A percentile compares a stretch with the other conserved stretches of the same genome.
These are phyloP conservation scores for Sporothrix brunneoviolacea DNA, from an alignment of 2,329 filamentous ascomycete genomes.

Conservation along the genomic window DNA sequence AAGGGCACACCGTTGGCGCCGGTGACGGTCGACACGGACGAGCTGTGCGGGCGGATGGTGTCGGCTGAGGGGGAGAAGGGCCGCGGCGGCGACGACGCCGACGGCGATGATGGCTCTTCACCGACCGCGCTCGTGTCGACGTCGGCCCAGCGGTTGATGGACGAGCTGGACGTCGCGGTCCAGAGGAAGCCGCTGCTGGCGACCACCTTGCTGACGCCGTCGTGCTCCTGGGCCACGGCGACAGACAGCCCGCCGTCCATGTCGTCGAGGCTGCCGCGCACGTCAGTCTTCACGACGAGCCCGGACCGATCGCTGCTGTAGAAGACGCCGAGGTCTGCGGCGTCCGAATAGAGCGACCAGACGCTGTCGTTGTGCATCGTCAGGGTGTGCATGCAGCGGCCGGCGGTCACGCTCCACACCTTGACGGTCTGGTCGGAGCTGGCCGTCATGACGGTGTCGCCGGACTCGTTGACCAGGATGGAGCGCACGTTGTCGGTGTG, in stretches of 20 bases:
- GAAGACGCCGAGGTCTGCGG: conserved; percentile 79
- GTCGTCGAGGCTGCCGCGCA: conserved; percentile 63
- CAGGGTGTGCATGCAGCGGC: conserved; percentile 93
- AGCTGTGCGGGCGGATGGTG: conserved; percentile 16
- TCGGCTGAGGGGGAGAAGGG: conserved; percentile 11
- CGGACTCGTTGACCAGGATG: conserved; percentile 80
- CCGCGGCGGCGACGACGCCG: neutral
- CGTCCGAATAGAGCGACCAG: conserved; percentile 88
- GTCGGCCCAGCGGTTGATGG: conserved; percentile 86
- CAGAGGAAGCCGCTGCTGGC: conserved; percentile 72
- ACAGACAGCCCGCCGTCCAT: conserved; percentile 76
- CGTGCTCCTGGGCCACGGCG: conserved; percentile 87
- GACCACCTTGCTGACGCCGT: conserved; percentile 64
- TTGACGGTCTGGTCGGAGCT: conserved; percentile 97
- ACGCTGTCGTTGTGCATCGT: conserved; percentile 99
- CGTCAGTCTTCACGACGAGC: conserved; percentile 92
- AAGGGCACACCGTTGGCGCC: conserved; percentile 21
- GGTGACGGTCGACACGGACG: conserved; percentile 30
- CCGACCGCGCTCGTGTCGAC: conserved; percentile 64
- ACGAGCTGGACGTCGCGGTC: conserved; percentile 85
- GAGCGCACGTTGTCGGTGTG: conserved; percentile 92
- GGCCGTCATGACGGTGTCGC: conserved; percentile 86
- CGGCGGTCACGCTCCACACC: conserved; percentile 92
- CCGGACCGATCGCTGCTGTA: conserved; percentile 93
- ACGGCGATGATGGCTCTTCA: neutral